Base-by-base conservation (phyloP, 2,329 filamentous ascomycete species). In the Endoconidiophora laricicola region DNA sequence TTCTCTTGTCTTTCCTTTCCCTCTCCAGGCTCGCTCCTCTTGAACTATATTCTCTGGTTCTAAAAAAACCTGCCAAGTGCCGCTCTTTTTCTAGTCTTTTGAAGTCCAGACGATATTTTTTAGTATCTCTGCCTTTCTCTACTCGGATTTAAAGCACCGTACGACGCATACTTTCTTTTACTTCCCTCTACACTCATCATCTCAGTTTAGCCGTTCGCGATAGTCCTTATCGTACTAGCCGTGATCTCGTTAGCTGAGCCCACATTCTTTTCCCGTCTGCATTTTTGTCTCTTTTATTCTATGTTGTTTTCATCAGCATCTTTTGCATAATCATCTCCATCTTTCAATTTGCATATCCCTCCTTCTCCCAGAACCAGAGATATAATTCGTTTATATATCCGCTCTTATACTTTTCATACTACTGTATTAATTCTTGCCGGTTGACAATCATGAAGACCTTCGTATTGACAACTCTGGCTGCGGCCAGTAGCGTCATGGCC, bases 391-490 rank as follows among this genome's bases (percentile, higher is more conserved):
- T 9, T 3, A 18, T 20, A 3, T 22, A 6, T 18, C 16, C n/a
- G 22, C 23, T 7, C 4, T 24, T 45, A 9, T 18, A 2, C 9
- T 24, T 38, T 36, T 5, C 4, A 22, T 38, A 10, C 6, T 5
- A 36, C n/a, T n/a, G 9, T 5, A n/a, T 12, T 38, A 33, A 24
- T 20, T 16, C 14, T 4, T 9, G 23, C 20, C 16, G 7, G 18
- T 14, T 3, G 6, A 18, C 6, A 9, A 43, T n/a, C 14, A 54
- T 54, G 48, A 51, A 51, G 49, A 42, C 49, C 10, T 26, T 47
- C 40, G 39, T 40, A 22, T 10, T 54, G 22, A 46, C 52, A 9
- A 51, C 56, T 4, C 50, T 60, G 42, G 53, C 57, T 22, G 48
- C 58, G 24, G 60, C 56, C 43, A 16, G 43, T 16, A 24, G 16